Conservation (phyloP, 2,329 filamentous ascomycete species). For the Juglanconis sp. region DNA sequence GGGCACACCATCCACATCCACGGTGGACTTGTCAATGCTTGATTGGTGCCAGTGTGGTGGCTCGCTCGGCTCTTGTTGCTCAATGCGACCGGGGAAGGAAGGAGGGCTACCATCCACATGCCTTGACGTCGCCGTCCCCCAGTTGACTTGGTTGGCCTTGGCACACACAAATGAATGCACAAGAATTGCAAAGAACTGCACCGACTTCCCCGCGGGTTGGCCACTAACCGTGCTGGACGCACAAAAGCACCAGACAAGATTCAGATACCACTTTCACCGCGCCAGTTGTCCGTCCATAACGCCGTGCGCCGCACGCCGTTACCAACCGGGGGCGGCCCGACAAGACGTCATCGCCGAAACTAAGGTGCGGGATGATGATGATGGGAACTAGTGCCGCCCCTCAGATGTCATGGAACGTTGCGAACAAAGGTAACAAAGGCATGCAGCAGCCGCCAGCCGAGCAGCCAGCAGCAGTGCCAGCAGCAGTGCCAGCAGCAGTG, state of each 20-base stretch:
- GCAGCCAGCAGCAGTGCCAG: background rate
- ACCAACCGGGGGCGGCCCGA: background rate
- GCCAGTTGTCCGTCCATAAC: background rate
- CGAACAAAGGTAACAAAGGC: background rate
- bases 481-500: background rate
- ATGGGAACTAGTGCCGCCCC: background rate
- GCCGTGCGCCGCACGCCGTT: background rate
- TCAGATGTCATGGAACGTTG: background rate
- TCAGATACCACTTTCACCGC: background rate
- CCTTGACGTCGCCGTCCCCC: background rate
- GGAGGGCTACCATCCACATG: too few species aligned
- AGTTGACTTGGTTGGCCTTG: background rate
- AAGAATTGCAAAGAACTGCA: background rate
- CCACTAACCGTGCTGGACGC: slow-evolving; percentile 3
- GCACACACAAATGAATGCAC: background rate
- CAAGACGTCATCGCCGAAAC: too few species aligned
- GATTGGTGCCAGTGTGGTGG: too few species aligned
- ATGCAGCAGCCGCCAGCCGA: background rate
- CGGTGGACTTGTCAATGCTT: too few species aligned
- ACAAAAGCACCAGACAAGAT: background rate
- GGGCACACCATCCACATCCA: too few species aligned
- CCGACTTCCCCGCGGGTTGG: slow-evolving; percentile 1
- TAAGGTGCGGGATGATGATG: too few species aligned
- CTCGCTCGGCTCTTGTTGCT: too few species aligned
- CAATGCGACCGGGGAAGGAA: too few species aligned